Conservation (phyloP, 805 yeast species). For the Candida sanyiensis region DNA sequence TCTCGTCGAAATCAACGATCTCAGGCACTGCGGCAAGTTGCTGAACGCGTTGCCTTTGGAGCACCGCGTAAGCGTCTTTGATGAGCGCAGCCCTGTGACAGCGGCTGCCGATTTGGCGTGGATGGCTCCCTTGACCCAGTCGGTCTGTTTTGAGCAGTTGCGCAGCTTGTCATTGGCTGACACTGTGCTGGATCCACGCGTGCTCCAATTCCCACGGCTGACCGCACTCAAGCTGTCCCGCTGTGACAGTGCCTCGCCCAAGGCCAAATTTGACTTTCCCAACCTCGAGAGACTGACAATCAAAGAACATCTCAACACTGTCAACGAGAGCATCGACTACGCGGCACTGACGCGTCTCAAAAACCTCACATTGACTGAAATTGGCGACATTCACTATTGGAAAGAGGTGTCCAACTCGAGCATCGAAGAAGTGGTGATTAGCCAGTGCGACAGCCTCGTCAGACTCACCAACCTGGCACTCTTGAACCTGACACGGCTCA, state of each 20-base stretch:
- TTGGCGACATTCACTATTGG: slow-evolving; percentile 14
- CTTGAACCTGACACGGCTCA: slow-evolving; percentile 1
- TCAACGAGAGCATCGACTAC: slow-evolving; percentile 13
- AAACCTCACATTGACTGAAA: slow-evolving; percentile 4
- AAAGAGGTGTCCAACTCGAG: slow-evolving; percentile 8
- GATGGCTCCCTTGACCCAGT: slow-evolving; percentile 5
- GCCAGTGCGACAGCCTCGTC: slow-evolving; percentile 8
- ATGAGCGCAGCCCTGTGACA: slow-evolving; percentile 3
- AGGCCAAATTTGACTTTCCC: slow-evolving; percentile 9
- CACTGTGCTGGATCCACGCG: slow-evolving; percentile 7
- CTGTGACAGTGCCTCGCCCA: slow-evolving; percentile 4
- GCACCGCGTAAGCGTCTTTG: slow-evolving; percentile 13
- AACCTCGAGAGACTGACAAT: slow-evolving; percentile 2
- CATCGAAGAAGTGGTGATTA: slow-evolving; percentile 5
- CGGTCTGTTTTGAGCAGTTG: slow-evolving; percentile 12
- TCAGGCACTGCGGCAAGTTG: not conserved
- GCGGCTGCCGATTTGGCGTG: slow-evolving; percentile 7
- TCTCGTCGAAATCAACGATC: slow-evolving; percentile 15
- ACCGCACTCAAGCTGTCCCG: slow-evolving; percentile 5
- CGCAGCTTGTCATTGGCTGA: slow-evolving; percentile 6
- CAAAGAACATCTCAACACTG: slow-evolving; percentile 5
- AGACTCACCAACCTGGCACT: slow-evolving; percentile 6
- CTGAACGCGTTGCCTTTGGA: slow-evolving; percentile 5
- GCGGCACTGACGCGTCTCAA: slow-evolving; percentile 1
- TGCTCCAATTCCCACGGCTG: slow-evolving; percentile 12